Evolutionary conservation across 1,284 basidiomycete species (phyloP).

Genomic region (Blastosporella zonata): DNA sequence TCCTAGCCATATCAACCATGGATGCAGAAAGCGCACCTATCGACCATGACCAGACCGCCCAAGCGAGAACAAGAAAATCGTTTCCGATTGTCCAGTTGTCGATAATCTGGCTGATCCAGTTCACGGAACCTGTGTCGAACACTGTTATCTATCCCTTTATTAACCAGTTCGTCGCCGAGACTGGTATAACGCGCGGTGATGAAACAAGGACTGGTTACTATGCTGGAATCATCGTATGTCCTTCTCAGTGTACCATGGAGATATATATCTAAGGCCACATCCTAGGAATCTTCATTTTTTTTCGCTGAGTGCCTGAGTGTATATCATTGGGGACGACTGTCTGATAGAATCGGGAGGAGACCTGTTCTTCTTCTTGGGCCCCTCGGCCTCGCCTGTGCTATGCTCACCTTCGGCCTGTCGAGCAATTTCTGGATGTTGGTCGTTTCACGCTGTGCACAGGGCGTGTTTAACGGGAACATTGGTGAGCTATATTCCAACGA

Average conservation of each 20-base stretch:
- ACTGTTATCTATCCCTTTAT: constrained; percentile 57
- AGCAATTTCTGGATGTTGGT: constrained; percentile 20
- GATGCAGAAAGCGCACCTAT: constrained; percentile 1
- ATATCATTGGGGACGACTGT: constrained; percentile 36
- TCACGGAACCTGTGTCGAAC: constrained; percentile 46
- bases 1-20: not conserved
- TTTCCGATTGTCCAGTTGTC: constrained; percentile 41
- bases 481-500: constrained; percentile 5
- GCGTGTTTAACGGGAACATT: constrained; percentile 34
- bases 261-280: not conserved
- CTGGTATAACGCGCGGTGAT: constrained; percentile 43
- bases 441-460: constrained; percentile 18
- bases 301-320: constrained; percentile 34
- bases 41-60: not conserved
- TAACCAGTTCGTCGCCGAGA: constrained; percentile 45
- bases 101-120: constrained; percentile 39
- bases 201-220: constrained; percentile 50
- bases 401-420: constrained; percentile 36
- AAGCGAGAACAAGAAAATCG: constrained; percentile 30
- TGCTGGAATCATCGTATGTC: constrained; percentile 42
- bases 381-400: constrained; percentile 32
- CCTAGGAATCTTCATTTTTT: constrained; percentile 37
- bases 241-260: not conserved
- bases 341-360: constrained; percentile 35
- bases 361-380: constrained; percentile 37